A percentile compares a stretch with the other conserved stretches of the same genome.
phyloP scores from a whole-genome alignment of 1,284 basidiomycete genomes.

The Omphalotus olearius region DNA sequence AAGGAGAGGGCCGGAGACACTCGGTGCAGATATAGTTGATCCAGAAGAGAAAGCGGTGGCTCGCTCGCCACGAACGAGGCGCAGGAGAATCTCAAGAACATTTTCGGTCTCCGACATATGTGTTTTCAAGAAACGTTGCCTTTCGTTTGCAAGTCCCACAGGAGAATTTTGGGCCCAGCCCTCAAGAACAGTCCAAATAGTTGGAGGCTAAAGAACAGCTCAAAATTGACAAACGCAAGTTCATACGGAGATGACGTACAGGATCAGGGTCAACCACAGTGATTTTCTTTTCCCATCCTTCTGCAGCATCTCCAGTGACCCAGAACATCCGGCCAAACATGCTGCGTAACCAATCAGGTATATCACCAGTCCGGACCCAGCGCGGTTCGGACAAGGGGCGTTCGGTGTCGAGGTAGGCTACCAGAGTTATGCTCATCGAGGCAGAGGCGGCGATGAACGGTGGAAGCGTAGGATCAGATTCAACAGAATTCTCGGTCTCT shows the following conservation, averaged over 20 bases:
- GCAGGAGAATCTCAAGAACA: slow-evolving; percentile 84
- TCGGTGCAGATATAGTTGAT: slow-evolving; percentile 51
- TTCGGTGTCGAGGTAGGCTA: slow-evolving; percentile 77
- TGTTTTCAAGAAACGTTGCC: slow-evolving; percentile 83
- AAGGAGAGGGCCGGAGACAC: slow-evolving; percentile 58
- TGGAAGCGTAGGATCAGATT: slow-evolving; percentile 59
- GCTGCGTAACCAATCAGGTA: slow-evolving; percentile 88
- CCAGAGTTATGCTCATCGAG: slow-evolving; percentile 50
- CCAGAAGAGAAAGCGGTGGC: slow-evolving; percentile 64
- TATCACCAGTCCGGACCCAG: slow-evolving; percentile 93
- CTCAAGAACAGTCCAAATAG: slow-evolving; percentile 85
- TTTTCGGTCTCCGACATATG: slow-evolving; percentile 85
- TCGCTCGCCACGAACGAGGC: slow-evolving; percentile 84
- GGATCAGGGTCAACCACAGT: slow-evolving; percentile 92
- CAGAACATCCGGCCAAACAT: slow-evolving; percentile 84
- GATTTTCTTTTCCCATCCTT: slow-evolving; percentile 92
- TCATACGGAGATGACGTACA: slow-evolving; percentile 45
- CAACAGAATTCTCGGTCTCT: slow-evolving; percentile 37
- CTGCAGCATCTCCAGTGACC: slow-evolving; percentile 65
- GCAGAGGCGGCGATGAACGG: slow-evolving; percentile 54
- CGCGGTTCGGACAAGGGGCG: slow-evolving; percentile 90
- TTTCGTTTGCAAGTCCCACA: slow-evolving; percentile 69
- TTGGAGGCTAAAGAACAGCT: slow-evolving; percentile 64
- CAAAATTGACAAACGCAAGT: slow-evolving; percentile 11
- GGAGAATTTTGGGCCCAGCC: slow-evolving; percentile 82